Base-by-base conservation (phyloP, 1,284 basidiomycete genomes). In the Pyrrhoderma noxium region DNA sequence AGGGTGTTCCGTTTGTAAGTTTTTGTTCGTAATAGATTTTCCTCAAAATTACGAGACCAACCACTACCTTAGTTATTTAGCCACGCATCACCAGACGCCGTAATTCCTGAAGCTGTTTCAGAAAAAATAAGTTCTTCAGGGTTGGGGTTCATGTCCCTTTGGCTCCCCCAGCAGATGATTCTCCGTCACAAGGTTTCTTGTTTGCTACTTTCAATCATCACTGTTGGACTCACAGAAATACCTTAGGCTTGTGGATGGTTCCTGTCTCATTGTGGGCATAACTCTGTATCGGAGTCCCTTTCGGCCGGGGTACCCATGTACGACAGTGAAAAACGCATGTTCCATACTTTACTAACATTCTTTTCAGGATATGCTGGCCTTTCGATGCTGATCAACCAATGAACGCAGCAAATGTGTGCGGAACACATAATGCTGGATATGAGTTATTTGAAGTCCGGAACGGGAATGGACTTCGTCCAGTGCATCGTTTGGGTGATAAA, bases 371-470 rank as follows among this genome's bases (percentile, higher is more conserved):
- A 36, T 60, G 58, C 54, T 63, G 61, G 62, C 61, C 61, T 1
- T 61, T 58, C 53, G 42, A 52, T 11, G 56, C 53, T 16, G 61
- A 62, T 51, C 59, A 63, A 48, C 58, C 63, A 9, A 18, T 55
- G 14, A 64, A 63, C 51, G 57, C 61, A 13, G 49, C 60, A 2
- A 56, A 58, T 22, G 47, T 61, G 14, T 50, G 57, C 25, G 51
- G 55, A 18, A 60, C 54, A 22, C 57, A 60, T 45, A 47, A 58
- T 23, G 50, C 58, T 45, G 63, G 58, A 14, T 64, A 64, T 54
- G 63, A 65, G 58, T 51, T 65, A n/a, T 25, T 62, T 31, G 62
- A 65, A 45, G 60, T 61, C 13, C 61, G 63, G 8, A 59, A 25
- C n/a, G 62, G 61, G 7, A 39, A 59, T 40, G 62, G 61, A 7